Base-by-base conservation (phyloP, 257 asterid genomes). In the Datura wrightii region DNA sequence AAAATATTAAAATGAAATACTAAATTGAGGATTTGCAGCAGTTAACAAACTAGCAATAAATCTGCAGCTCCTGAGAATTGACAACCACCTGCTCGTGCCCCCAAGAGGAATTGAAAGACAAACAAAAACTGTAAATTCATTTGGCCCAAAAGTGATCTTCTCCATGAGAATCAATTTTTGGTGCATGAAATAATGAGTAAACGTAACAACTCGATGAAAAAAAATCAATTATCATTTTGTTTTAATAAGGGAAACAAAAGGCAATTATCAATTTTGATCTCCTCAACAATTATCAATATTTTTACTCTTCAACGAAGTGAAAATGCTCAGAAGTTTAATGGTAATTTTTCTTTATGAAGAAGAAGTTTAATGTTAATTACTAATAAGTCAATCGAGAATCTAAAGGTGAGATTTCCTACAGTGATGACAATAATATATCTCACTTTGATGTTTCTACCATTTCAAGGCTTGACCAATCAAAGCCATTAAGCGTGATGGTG, bases 361-460 rank as follows among this genome's bases (percentile, higher is more conserved):
- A 24, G 31, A 24, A 24, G 31, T 72, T 71, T 5, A 3, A n/a
- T 5, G 39, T n/a, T 19, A 19, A 72, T n/a, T 74, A 74, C 59
- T 13, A 74, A 74, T 60, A 74, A 31, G 81, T 74, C 81, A 48
- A 24, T 74, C 18, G 7, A 74, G 6, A 74, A 74, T 74, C 60
- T 48, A 74, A 53, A 48, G 14, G 58, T 48, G 60, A 19, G 81
- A 74, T 80, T 83, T 69, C 79, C 53, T 41, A 36, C 79, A 69
- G 79, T 69, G 16, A 69, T 41, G 79, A 41, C 16, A 69, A 69
- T 16, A 18, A 69, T 18, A 70, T 41, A 84, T 62, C 50, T 86
- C 84, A 96, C 99, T 98, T 94, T 96, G 99, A 91, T 96, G 98
- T 89, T 96, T 98, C 91, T 96, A 98, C 99, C 99, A 96, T 91